A percentile compares a stretch with the other conserved stretches of the same genome.
These are phyloP conservation scores for Fragosphaeria purpurea DNA, from an alignment of 2,329 filamentous ascomycete species.

Conservation along the genomic window DNA sequence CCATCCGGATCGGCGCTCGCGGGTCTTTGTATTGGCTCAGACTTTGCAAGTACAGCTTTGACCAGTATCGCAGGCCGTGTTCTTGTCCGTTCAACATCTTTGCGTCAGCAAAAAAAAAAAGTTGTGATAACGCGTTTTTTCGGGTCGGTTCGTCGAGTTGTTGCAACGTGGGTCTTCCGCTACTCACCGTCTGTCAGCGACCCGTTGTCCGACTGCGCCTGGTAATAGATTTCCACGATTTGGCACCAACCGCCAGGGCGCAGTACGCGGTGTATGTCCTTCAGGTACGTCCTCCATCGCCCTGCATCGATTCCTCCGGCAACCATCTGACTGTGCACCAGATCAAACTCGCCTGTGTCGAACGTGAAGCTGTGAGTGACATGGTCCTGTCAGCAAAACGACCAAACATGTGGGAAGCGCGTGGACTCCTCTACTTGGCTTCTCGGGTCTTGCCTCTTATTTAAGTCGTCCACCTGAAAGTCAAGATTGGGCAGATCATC, in stretches of 20 bases:
- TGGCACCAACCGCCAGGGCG: slow-evolving; percentile 76
- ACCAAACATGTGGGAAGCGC: background rate
- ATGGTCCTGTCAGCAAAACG: no score
- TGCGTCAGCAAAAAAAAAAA: background rate
- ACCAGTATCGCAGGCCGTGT: slow-evolving; percentile 60
- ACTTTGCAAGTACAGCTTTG: slow-evolving; percentile 50
- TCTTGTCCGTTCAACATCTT: slow-evolving; percentile 24
- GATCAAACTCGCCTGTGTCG: slow-evolving; percentile 61
- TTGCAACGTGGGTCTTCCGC: no score
- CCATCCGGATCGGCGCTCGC: slow-evolving; percentile 50
- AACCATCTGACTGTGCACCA: slow-evolving; percentile 71
- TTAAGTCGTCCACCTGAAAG: slow-evolving; percentile 64
- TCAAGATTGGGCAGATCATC: slow-evolving; percentile 54
- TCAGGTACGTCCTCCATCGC: slow-evolving; percentile 67
- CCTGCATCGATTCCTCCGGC: slow-evolving; percentile 59
- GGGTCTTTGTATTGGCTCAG: slow-evolving; percentile 57
- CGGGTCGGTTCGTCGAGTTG: background rate
- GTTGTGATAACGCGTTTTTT: no score
- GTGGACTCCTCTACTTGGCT: no score
- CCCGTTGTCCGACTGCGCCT: slow-evolving; percentile 78
- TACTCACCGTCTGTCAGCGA: slow-evolving; percentile 53
- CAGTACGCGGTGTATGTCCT: slow-evolving; percentile 63
- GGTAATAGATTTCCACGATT: slow-evolving; percentile 79
- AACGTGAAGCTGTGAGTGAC: slow-evolving; percentile 49
- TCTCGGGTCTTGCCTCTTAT: slow-evolving; percentile 39